phyloP scores from a whole-genome alignment of 768 basidiomycete genomes.

The Suillus discolor region DNA sequence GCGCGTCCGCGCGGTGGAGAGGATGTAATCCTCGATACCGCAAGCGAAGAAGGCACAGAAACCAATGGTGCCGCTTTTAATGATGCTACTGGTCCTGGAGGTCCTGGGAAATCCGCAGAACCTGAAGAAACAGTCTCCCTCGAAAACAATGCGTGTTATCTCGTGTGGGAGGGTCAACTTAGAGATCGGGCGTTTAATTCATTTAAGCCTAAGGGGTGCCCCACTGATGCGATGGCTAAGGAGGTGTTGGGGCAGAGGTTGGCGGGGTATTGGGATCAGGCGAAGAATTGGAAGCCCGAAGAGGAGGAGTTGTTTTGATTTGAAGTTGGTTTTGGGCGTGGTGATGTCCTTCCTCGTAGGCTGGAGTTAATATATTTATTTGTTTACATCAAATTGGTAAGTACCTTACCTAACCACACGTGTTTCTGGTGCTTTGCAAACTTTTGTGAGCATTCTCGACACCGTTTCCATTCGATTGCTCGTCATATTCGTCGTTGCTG shows the following conservation, averaged over 20 bases:
- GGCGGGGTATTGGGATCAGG: constrained; percentile 92
- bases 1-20: constrained; percentile 77
- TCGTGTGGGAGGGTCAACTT: constrained; percentile 92
- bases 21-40: constrained; percentile 67
- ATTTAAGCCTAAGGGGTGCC: constrained; percentile 83
- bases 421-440: constrained; percentile 9
- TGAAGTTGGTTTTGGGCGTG: background rate
- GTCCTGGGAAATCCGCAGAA: constrained; percentile 24
- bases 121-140: constrained; percentile 47
- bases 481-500: constrained; percentile 1
- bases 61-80: constrained; percentile 20
- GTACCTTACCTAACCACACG: constrained; percentile 10
- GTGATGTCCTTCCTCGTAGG: background rate
- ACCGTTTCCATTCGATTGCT: background rate
- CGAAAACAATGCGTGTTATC: constrained; percentile 84
- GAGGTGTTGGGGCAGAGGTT: constrained; percentile 84
- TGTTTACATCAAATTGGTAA: background rate
- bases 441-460: background rate
- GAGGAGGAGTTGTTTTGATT: constrained; percentile 71
- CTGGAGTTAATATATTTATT: background rate
- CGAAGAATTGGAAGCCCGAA: constrained; percentile 87
- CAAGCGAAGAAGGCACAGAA: constrained; percentile 42
- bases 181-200: constrained; percentile 78
- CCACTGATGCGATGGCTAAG: constrained; percentile 83
- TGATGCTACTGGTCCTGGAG: constrained; percentile 35